Conservation (phyloP, 83 land plant genomes). For the Thuja plicata region DNA sequence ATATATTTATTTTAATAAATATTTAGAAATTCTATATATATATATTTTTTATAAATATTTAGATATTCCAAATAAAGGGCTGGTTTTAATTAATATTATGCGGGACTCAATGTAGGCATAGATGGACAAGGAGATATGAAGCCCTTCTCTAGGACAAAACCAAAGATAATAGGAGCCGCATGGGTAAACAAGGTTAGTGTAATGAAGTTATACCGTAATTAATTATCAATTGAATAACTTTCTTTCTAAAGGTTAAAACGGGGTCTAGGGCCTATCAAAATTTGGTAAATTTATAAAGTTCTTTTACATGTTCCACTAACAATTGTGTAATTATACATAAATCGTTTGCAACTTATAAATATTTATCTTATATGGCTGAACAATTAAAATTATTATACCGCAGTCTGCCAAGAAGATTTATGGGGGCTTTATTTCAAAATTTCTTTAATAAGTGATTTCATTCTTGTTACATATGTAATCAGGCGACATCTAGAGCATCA, state of each 20-base stretch:
- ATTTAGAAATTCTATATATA: no score
- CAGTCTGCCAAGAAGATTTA: not conserved
- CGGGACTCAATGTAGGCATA: not conserved
- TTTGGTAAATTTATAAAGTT: no score
- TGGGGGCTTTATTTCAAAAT: not conserved
- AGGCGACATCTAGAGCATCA: not conserved
- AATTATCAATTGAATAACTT: no score
- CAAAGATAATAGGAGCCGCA: not conserved
- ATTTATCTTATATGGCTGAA: not conserved
- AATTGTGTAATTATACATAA: not conserved
- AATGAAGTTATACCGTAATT: no score
- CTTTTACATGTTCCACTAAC: not conserved
- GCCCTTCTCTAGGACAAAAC: not conserved
- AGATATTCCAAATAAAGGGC: no score
- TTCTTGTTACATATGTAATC: not conserved
- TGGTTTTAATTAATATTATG: no score
- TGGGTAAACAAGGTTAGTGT: not conserved
- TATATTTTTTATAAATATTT: no score
- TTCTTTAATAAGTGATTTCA: not conserved
- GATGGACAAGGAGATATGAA: not conserved
- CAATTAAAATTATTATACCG: not conserved
- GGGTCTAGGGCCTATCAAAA: no score
- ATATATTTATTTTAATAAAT: no score
- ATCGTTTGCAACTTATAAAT: not conserved
- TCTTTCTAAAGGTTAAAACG: no score